Evolutionary conservation across 495 filamentous ascomycete species (phyloP).

Genomic region (Trichoderma gamsii): DNA sequence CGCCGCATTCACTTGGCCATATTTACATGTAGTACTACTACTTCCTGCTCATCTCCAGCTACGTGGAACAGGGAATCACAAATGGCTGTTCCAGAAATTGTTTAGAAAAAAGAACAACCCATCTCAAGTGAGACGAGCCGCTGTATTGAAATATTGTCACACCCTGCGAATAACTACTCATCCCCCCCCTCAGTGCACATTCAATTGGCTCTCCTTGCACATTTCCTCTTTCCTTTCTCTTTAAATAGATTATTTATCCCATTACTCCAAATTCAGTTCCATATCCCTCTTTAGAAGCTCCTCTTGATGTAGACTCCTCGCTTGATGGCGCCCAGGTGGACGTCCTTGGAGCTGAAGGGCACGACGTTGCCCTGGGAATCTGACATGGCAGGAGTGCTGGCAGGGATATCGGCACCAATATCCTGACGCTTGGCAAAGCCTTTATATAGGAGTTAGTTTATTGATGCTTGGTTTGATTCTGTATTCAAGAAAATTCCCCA

Average conservation of each 20-base stretch:
- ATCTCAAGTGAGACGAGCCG: neutral
- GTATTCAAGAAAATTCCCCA: neutral
- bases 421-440: slow-evolving; percentile 14
- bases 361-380: slow-evolving; percentile 35
- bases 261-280: neutral
- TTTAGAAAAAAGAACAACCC: neutral
- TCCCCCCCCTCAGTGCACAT: neutral
- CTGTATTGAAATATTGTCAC: slow-evolving; percentile 9
- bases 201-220: neutral
- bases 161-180: slow-evolving; percentile 13
- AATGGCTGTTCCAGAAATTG: neutral
- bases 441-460: neutral
- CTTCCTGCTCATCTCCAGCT: no score
- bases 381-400: slow-evolving; percentile 33
- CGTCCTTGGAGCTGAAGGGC: slow-evolving; percentile 33
- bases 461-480: neutral
- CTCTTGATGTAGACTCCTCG: slow-evolving; percentile 25
- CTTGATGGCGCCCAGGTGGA: slow-evolving; percentile 28
- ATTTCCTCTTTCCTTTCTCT: neutral
- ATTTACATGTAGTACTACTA: no score
- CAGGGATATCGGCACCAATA: slow-evolving; percentile 22
- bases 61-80: no score
- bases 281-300: neutral
- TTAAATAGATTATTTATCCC: neutral
- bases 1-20: no score